Base-by-base conservation (phyloP, 2,329 filamentous ascomycete species). In the Penicillium olsonii region DNA sequence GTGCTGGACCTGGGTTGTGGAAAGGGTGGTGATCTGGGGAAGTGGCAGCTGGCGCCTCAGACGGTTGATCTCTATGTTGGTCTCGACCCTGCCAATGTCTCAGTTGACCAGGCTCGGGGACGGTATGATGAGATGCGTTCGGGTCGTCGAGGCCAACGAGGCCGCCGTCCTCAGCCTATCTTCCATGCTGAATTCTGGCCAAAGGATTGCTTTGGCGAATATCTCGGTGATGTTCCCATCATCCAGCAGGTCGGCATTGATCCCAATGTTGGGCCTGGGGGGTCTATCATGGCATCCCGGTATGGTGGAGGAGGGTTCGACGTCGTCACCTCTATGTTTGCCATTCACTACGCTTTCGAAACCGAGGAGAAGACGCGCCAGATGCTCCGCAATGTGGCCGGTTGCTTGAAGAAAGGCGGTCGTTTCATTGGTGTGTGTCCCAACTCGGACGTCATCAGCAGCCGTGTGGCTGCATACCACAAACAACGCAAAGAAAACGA, bases 251-350 rank as follows among this genome's bases (percentile, higher is more conserved):
- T 99, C 24, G 94, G 94, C 18, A 96, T 96, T 61, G 89, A 95
- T 64, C 78, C 82, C 0, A 87, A 85, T 52, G 82, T 79, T 12
- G 85, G 75, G 62, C 88, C 77, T 0, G 79, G 77, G 22, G 70
- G 73, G 2, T 71, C 70, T 19, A 71, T 79, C 27, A 76, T 80
- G 60, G 75, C 75, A 74, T 88, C 84, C 70, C 85, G 84, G 33
- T 85, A 82, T 73, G 81, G 82, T 53, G 84, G 84, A 45, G 87
- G 87, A 47, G 92, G 92, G 4, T 99, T 97, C 62, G 94, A 99
- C 68, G 88, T 97, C 35, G 92, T 99, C 55, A 91, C 87, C 66
- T 96, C 96, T 84, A 99, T 99, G 94, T 99, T 99, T 71, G 95
- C 91, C 64, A 94, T 99, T 85, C 94, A 99, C 74, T 99, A 99